These are phyloP conservation scores for Wickerhamomyces strasburgensis DNA, from an alignment of 805 yeast species.

Conservation along the genomic window DNA sequence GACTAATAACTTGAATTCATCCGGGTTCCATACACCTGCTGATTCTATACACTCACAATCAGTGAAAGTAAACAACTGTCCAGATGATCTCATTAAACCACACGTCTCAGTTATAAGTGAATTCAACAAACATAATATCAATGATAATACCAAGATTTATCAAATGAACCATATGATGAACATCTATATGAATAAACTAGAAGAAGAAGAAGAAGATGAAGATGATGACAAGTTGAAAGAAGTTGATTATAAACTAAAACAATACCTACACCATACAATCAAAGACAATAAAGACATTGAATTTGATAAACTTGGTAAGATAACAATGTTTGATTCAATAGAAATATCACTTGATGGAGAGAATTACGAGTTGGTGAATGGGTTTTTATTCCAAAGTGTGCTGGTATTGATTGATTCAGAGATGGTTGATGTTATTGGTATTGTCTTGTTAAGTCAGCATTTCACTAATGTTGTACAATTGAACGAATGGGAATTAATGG, in stretches of 20 bases:
- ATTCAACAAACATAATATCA: slow-evolving; percentile 18
- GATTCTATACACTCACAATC: no score
- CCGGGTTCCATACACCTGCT: slow-evolving; percentile 12
- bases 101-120: slow-evolving; percentile 21
- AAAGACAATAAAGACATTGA: slow-evolving; percentile 12
- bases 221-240: slow-evolving; percentile 9
- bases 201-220: slow-evolving; percentile 1
- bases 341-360: slow-evolving; percentile 39
- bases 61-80: slow-evolving; percentile 4
- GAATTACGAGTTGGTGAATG: slow-evolving; percentile 35
- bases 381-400: slow-evolving; percentile 31
- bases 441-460: slow-evolving; percentile 34
- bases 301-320: slow-evolving; percentile 20
- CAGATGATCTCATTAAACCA: slow-evolving; percentile 17
- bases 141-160: slow-evolving; percentile 8
- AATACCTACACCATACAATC: slow-evolving; percentile 1
- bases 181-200: slow-evolving; percentile 18
- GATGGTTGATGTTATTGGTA: slow-evolving; percentile 33
- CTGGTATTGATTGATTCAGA: slow-evolving; percentile 25
- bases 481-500: slow-evolving; percentile 24
- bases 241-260: slow-evolving; percentile 13
- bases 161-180: slow-evolving; percentile 15
- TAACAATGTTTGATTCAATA: slow-evolving; percentile 38
- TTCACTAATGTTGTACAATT: slow-evolving; percentile 27
- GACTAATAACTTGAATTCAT: slow-evolving; percentile 13